phyloP scores from a whole-genome alignment of 2,329 filamentous ascomycete genomes.

The Didymella segeticola region DNA sequence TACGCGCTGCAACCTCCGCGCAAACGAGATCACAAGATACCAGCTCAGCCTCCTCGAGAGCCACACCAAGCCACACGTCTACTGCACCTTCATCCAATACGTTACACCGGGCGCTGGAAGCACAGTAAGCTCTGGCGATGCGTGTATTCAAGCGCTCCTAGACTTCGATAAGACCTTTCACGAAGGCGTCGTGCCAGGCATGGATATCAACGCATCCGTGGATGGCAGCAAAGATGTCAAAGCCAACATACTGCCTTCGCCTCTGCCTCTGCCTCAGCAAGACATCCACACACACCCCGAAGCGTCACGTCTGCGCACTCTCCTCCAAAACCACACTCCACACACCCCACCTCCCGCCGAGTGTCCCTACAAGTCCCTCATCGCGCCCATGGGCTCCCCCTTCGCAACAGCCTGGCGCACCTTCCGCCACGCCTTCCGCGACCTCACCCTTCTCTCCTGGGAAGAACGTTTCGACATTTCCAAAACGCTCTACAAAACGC shows the following conservation, averaged over 20 bases:
- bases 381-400: slow-evolving; percentile 39
- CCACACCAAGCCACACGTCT: slow-evolving; percentile 39
- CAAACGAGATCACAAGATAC: slow-evolving; percentile 63
- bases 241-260: neutral
- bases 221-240: neutral
- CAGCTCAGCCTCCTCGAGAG: slow-evolving; percentile 43
- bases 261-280: slow-evolving; percentile 22
- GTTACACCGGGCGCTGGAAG: slow-evolving; percentile 17
- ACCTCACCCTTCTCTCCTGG: slow-evolving; percentile 51
- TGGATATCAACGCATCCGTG: neutral
- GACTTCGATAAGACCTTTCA: slow-evolving; percentile 2
- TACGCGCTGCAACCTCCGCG: slow-evolving; percentile 57
- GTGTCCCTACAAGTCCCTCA: slow-evolving; percentile 27
- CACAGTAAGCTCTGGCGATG: neutral
- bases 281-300: slow-evolving; percentile 4
- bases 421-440: slow-evolving; percentile 51
- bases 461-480: slow-evolving; percentile 47
- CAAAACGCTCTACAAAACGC: slow-evolving; percentile 26
- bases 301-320: slow-evolving; percentile 20
- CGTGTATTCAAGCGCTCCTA: slow-evolving; percentile 1
- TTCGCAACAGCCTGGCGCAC: slow-evolving; percentile 43
- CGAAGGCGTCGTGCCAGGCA: neutral
- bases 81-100: slow-evolving; percentile 41
- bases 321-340: slow-evolving; percentile 9
- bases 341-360: neutral